Evolutionary conservation across 129 eudicot genomes (phyloP), one percentile per base, ranked within the genome.

Genomic region (Glebionis coronaria): DNA sequence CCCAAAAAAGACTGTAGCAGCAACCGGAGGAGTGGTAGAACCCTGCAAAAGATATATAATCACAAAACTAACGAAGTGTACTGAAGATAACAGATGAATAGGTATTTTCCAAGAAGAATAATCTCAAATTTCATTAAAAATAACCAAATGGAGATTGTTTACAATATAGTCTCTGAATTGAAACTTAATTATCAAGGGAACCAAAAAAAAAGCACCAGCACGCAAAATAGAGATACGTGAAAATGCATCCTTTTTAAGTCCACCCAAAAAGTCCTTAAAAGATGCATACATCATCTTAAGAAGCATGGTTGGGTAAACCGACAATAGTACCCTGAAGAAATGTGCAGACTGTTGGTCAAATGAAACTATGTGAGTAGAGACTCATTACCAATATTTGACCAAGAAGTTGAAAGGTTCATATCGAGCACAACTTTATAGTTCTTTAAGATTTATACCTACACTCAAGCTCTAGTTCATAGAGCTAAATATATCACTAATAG

Each of bases 1-100:
- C 73, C 97, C 96, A 4, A 88, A 91, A 75, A 91, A 91, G 4
- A 88, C 78, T 15, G 96, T 91, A 63, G 77, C 69, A 29, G 86
- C 96, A 68, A 65, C 69, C 40, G 96, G 97, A 74, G 86, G 94
- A 15, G 83, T 70, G 69, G 66, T 64, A 68, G 83, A 82, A 67
- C 69, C 73, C 95, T 91, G 82, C 68, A 69, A 27, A 49, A 51
- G 18, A 60, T 1, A 58, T 54, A n/a, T n/a, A n/a, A n/a, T n/a
- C n/a, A n/a, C n/a, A n/a, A n/a, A n/a, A n/a, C n/a, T n/a, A n/a
- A 65, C 9, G 23, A 7, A 9, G 38, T 5, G 40, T 35, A 35
- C 42, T 51, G 71, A 31, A 51, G 46, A 28, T 8, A 29, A 16
- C 16, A 13, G 8, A 1, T 65, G 2, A 42, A 5, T 12, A 52